Evolutionary conservation across 1,284 basidiomycete genomes (phyloP).

Genomic region (Cryptococcus jaspeensis): DNA sequence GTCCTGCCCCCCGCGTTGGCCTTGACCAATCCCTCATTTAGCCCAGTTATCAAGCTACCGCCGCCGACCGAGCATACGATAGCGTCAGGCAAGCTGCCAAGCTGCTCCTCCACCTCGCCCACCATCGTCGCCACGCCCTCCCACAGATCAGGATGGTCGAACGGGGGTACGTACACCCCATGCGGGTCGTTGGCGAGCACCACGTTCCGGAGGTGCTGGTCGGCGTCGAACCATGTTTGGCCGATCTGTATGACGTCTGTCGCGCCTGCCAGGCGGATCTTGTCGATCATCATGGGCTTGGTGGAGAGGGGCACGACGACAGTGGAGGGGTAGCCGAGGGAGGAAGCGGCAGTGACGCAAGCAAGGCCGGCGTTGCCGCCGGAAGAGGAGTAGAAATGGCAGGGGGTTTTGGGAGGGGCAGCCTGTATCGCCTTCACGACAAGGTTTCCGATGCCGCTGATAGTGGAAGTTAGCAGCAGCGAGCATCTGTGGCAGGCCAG

Average conservation of each 20-base stretch:
- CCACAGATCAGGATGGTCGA: conserved; percentile 23
- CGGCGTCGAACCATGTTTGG: conserved; percentile 20
- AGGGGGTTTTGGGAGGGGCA: conserved; percentile 8
- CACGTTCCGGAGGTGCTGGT: conserved; percentile 17
- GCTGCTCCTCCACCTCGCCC: conserved; percentile 17
- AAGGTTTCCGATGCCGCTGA: conserved; percentile 27
- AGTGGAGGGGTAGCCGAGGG: conserved; percentile 21
- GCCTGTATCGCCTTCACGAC: conserved; percentile 8
- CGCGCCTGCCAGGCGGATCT: conserved; percentile 21
- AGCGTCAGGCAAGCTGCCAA: conserved; percentile 16
- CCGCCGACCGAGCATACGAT: conserved; percentile 27
- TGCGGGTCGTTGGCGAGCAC: conserved; percentile 9
- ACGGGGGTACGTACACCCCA: conserved; percentile 27
- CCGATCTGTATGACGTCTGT: conserved; percentile 22
- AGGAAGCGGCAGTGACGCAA: conserved; percentile 18
- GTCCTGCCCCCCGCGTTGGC: neutral
- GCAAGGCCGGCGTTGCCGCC: conserved; percentile 33
- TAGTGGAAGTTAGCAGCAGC: neutral
- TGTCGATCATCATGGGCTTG: conserved; percentile 24
- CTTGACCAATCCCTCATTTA: conserved; percentile 13
- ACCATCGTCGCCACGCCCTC: conserved; percentile 21
- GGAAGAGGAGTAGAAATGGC: conserved; percentile 28
- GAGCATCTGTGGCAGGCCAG: neutral
- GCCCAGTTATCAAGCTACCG: conserved; percentile 23
- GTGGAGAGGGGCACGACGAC: conserved; percentile 25